These are phyloP conservation scores for Talaromyces sp. DNA, from an alignment of 2,329 filamentous ascomycete genomes.

Conservation along the genomic window DNA sequence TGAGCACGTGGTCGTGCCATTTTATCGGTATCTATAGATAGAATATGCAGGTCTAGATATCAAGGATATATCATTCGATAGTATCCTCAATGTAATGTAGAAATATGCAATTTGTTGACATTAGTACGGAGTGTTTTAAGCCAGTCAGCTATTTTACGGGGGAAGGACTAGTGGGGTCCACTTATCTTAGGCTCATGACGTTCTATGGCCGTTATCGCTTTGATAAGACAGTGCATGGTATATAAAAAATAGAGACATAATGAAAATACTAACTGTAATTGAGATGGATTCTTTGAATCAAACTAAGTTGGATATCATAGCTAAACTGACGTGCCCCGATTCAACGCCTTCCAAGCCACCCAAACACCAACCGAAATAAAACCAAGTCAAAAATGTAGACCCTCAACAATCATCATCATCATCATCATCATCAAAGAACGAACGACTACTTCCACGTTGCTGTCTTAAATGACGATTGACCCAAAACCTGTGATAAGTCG, in stretches of 20 bases:
- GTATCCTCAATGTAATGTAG: neutral
- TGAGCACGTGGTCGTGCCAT: conserved; percentile 45
- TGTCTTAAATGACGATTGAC: conserved; percentile 22
- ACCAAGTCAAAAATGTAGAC: neutral
- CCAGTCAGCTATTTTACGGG: neutral
- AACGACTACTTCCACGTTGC: neutral
- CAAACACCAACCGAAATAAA: neutral
- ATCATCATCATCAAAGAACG: neutral
- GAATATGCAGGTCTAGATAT: neutral
- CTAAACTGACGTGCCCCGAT: neutral
- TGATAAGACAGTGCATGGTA: neutral
- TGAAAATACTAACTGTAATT: too few species aligned
- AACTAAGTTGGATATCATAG: neutral
- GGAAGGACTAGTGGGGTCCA: neutral
- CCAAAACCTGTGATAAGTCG: conserved; percentile 42
- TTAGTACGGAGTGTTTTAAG: neutral
- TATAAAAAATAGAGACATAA: too few species aligned
- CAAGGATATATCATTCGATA: neutral
- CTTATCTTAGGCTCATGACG: neutral
- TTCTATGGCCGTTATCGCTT: neutral
- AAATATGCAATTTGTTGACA: neutral
- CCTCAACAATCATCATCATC: neutral
- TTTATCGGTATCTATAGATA: neutral
- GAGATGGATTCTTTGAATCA: neutral
- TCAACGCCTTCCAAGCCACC: neutral